Evolutionary conservation across 805 yeast genomes (phyloP).

Genomic region (Candida odintsovae): DNA sequence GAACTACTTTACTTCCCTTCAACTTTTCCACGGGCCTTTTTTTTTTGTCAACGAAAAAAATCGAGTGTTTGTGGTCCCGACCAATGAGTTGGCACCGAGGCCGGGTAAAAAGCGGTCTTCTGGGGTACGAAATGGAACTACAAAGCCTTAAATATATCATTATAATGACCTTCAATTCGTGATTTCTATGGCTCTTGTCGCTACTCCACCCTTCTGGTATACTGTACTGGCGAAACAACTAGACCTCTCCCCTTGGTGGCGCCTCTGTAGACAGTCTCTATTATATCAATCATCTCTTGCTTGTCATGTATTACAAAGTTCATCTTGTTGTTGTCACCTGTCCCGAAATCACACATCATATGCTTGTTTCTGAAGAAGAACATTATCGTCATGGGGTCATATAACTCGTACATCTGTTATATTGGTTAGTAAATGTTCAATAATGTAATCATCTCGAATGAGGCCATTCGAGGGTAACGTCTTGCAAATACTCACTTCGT

Average conservation of each 20-base stretch:
- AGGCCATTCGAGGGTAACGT: slow-evolving; percentile 2
- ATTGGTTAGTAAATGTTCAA: neutral
- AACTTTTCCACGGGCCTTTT: neutral
- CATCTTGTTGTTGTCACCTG: slow-evolving; percentile 94
- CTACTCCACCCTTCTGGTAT: slow-evolving; percentile 16
- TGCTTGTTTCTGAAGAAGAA: slow-evolving; percentile 89
- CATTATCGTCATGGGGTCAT: slow-evolving; percentile 90
- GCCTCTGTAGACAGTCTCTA: slow-evolving; percentile 86
- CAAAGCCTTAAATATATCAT: neutral
- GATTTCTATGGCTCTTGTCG: neutral
- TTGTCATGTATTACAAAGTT: slow-evolving; percentile 73
- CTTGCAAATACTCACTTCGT: slow-evolving; percentile 33
- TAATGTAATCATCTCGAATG: neutral
- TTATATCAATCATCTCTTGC: slow-evolving; percentile 86
- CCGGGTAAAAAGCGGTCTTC: neutral
- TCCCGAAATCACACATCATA: slow-evolving; percentile 98
- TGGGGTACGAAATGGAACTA: neutral
- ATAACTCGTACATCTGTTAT: slow-evolving; percentile 78
- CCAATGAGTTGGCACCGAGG: neutral
- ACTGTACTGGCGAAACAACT: slow-evolving; percentile 64
- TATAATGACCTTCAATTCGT: too few species aligned
- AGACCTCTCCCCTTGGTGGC: slow-evolving; percentile 91
- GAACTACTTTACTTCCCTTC: neutral
- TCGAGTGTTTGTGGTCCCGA: neutral
- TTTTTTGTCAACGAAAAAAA: neutral